Evolutionary conservation across 2,329 filamentous ascomycete species (phyloP).

Genomic region (Diatrype stigma): DNA sequence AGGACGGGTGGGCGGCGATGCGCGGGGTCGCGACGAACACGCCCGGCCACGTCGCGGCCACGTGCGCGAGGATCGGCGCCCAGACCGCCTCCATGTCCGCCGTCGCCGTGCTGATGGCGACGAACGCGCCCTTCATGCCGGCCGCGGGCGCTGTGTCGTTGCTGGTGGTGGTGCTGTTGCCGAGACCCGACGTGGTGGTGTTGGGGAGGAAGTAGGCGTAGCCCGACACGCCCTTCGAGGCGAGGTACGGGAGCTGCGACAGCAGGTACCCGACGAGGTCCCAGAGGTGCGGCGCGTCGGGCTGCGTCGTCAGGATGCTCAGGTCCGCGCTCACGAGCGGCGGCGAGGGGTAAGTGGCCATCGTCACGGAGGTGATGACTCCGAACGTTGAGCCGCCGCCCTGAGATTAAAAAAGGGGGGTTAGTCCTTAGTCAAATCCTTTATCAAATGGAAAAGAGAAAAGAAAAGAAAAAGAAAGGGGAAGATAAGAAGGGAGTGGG

Average conservation of each 20-base stretch:
- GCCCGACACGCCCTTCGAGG: conserved; percentile 47
- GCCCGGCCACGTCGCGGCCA: conserved; percentile 34
- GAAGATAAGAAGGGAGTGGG: too few species aligned
- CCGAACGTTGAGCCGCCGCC: conserved; percentile 59
- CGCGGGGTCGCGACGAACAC: conserved; percentile 10
- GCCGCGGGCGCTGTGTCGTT: conserved; percentile 15
- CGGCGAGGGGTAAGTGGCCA: conserved; percentile 43
- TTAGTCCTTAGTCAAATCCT: too few species aligned
- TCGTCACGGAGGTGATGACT: conserved; percentile 53
- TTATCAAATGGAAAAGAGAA: too few species aligned
- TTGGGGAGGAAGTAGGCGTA: conserved; percentile 39
- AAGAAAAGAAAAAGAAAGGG: too few species aligned
- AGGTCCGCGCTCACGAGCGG: conserved; percentile 20
- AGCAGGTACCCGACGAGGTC: conserved; percentile 45
- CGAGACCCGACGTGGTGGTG: conserved; percentile 11
- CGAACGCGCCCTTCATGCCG: conserved; percentile 30
- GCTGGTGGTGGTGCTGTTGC: not conserved
- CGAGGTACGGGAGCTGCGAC: conserved; percentile 41
- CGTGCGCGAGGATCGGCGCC: conserved; percentile 32
- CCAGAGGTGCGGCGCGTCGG: conserved; percentile 35
- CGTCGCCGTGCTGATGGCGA: conserved; percentile 32
- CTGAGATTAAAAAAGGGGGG: conserved; percentile 21
- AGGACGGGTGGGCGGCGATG: conserved; percentile 27
- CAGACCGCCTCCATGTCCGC: conserved; percentile 25
- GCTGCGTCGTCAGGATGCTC: conserved; percentile 23